Base-by-base conservation (phyloP, 768 basidiomycete genomes). In the Hortiboletus flavorubellus region DNA sequence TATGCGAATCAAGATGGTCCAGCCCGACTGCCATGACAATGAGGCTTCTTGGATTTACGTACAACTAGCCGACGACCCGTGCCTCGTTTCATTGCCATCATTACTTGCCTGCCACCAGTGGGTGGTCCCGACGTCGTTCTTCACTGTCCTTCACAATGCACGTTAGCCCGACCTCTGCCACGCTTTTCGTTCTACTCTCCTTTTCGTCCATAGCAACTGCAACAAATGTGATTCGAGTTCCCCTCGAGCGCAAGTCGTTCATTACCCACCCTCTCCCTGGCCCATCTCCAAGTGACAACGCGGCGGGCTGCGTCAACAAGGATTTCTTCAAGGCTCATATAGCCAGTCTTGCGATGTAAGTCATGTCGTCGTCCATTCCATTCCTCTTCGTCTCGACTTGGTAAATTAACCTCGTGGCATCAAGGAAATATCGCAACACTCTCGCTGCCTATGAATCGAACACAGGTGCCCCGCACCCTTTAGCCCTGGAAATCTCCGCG, bases 391-490 rank as follows among this genome's bases (percentile, higher is more conserved):
- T n/a, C 43, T 44, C 18, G 33, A 47, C 31, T 38, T 34, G 49
- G 39, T 23, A 18, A 54, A 38, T 23, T 57, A 18, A 61, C 51
- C 10, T 29, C 31, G 23, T 44, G 14, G 39, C 11, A 5, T 37
- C 34, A 56, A 80, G 80, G 39, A 82, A 82, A 72, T 63, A 78
- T 46, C 59, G 62, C 18, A 64, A 61, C n/a, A 75, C 77, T 15
- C 75, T 81, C 53, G 65, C 62, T 37, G 75, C 79, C 8, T 81
- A 72, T 52, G 61, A 76, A 55, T 66, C 49, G n/a, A 81, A 81
- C 60, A 79, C 75, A 6, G 80, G 81, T 10, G 49, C 56, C 14
- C 58, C 60, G 0, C 80, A 79, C 56, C 73, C 76, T 47, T 47
- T 66, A 49, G 59, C 64, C 8, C 52, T 33, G 4, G 56, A 49